Base-by-base conservation (phyloP, 306 rosid species). In the Trifolium pratense region DNA sequence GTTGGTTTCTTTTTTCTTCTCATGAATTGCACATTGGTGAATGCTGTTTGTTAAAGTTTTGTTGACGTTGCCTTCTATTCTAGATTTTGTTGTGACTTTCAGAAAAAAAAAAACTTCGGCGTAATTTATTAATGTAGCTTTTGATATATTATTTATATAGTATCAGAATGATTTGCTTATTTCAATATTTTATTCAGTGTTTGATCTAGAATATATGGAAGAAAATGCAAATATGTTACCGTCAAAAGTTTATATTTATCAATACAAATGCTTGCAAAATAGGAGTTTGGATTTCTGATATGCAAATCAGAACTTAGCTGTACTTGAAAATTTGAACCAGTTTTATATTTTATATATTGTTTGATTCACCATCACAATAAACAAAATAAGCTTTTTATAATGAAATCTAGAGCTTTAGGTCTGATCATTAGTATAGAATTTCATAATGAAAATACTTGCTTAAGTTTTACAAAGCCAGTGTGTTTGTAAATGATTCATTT, bases 21-120 rank as follows among this genome's bases (percentile, higher is more conserved):
- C 14, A 13, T 43, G 80, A 42, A 34, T 46, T 69, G 23, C 78
- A 56, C 7, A 13, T 20, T 69, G 75, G 56, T 56, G 80, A 66
- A 78, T 70, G 74, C 40, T 75, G 66, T 9, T 17, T 3, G 71
- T 70, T 69, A 17, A 63, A 80, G n/a, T 79, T 78, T 79, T 79
- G 81, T 65, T 75, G 12, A 25, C 65, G 68, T 74, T 57, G 57
- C 31, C 17, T 69, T 78, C 63, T 31, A 39, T 72, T 43, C 23
- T 62, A 72, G 31, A 42, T 59, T 69, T 70, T n/a, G 40, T 69
- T 69, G 71, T 48, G n/a, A 46, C 29, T 25, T 53, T 52, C 8
- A 26, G 6, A 53, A 26, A 14, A 52, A 14, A 52, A 2, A 20
- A 9, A 34, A 72, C 63, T 63, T 6, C 68, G 14, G 48, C 26